phyloP scores from a whole-genome alignment of 345 rosid species.

The Salix viminalis region DNA sequence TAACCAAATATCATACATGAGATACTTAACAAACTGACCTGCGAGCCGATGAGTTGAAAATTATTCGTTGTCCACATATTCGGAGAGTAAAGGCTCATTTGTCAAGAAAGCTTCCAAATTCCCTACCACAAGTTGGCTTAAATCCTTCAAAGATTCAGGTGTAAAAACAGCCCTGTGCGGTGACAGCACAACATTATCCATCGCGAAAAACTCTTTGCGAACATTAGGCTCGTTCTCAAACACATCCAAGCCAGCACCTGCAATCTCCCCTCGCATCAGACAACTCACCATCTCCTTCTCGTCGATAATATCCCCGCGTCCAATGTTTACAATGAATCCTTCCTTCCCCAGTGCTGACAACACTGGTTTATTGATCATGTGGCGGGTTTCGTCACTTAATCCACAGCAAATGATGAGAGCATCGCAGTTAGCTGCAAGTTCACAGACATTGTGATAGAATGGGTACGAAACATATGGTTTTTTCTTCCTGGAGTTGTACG shows the following conservation, averaged over 20 bases:
- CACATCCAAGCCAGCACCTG: conserved; percentile 29
- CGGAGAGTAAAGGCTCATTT: conserved; percentile 10
- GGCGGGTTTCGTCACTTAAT: conserved; percentile 15
- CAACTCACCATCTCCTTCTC: conserved; percentile 21
- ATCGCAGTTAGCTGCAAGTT: conserved; percentile 10
- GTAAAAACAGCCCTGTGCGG: conserved; percentile 16
- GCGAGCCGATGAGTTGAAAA: neutral
- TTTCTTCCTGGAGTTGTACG: conserved; percentile 21
- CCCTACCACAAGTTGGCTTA: conserved; percentile 11
- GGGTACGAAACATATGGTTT: conserved; percentile 13
- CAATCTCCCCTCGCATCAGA: conserved; percentile 24
- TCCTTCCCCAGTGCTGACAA: conserved; percentile 20
- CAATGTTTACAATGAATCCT: conserved; percentile 20
- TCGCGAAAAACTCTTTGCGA: conserved; percentile 1
- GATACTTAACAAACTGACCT: neutral
- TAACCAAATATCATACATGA: no score
- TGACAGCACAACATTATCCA: conserved; percentile 18
- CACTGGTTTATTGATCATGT: conserved; percentile 17
- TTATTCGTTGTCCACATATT: no score
- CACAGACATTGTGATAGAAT: conserved; percentile 5
- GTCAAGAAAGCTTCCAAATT: conserved; percentile 20
- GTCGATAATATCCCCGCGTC: conserved; percentile 14
- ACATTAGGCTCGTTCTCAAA: conserved; percentile 22
- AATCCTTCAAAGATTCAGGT: neutral
- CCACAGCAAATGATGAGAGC: conserved; percentile 23